Evolutionary conservation across 2,329 filamentous ascomycete species (phyloP).

Genomic region (Aaosphaeria pasadenensis): DNA sequence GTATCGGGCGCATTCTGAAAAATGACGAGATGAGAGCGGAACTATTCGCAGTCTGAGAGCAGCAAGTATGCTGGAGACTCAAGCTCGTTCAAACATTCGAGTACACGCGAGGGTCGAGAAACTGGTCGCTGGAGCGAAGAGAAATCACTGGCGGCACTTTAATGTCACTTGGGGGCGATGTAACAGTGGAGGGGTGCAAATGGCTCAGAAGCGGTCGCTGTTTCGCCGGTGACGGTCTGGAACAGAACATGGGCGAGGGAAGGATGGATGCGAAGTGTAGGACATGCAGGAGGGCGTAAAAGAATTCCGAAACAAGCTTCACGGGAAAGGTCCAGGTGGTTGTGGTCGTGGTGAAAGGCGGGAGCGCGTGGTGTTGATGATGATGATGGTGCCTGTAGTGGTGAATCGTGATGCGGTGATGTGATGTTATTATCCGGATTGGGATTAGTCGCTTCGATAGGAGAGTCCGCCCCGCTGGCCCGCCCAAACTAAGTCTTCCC

Average conservation of each 20-base stretch:
- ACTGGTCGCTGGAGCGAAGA: no score
- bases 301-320: no score
- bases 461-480: no score
- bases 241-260: background rate
- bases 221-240: background rate
- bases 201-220: background rate
- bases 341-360: background rate
- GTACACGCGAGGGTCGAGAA: no score
- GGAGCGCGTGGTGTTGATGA: background rate
- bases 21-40: background rate
- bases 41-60: background rate
- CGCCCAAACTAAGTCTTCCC: no score
- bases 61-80: constrained; percentile 16
- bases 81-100: constrained; percentile 18
- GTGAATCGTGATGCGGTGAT: no score
- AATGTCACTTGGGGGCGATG: no score
- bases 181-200: background rate
- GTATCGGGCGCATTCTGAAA: constrained; percentile 34
- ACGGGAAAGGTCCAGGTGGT: background rate
- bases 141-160: no score
- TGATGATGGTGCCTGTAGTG: background rate
- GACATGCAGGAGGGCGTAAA: no score
- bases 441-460: no score
- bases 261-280: background rate
- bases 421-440: no score